Percentiles rank a stretch among this genome's conserved stretches.
These are phyloP conservation scores for Coemansia sp. DNA, from an alignment of 192 early-diverging fungal genomes.

Conservation along the genomic window DNA sequence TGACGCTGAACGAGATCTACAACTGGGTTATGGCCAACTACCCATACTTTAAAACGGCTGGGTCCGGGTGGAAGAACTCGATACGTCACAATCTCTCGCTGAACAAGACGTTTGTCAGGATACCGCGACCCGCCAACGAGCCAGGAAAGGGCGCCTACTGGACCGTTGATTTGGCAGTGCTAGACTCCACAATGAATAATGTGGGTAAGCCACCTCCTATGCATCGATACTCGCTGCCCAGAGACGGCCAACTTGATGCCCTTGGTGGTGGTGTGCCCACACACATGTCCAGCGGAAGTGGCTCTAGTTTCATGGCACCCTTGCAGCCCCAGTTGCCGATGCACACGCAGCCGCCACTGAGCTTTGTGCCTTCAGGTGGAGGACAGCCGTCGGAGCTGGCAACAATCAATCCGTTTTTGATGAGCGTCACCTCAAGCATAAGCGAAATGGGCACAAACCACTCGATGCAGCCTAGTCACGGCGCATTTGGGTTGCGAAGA, in stretches of 20 bases:
- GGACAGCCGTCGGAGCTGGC: neutral
- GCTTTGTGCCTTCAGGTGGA: neutral
- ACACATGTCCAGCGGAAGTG: neutral
- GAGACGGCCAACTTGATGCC: neutral
- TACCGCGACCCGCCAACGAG: slow-evolving; percentile 75
- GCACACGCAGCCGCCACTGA: neutral
- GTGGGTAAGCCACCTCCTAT: slow-evolving; percentile 12
- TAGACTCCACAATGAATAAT: slow-evolving; percentile 32
- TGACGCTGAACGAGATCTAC: slow-evolving; percentile 87
- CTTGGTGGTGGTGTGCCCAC: neutral
- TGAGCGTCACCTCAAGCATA: slow-evolving; percentile 39
- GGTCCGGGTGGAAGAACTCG: slow-evolving; percentile 79
- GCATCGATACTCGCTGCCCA: slow-evolving; percentile 27
- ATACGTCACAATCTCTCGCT: slow-evolving; percentile 87
- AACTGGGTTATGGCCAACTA: slow-evolving; percentile 74
- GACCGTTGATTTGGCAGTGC: slow-evolving; percentile 63
- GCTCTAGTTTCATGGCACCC: neutral
- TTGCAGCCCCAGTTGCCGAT: neutral
- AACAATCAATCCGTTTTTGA: slow-evolving; percentile 15
- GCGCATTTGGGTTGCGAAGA: slow-evolving; percentile 18
- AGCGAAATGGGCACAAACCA: slow-evolving; percentile 38
- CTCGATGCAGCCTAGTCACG: neutral
- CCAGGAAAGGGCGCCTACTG: slow-evolving; percentile 86
- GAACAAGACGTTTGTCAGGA: slow-evolving; percentile 77
- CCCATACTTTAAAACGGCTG: slow-evolving; percentile 74